Base-by-base conservation (phyloP, 1,139 yeast genomes). In the Dujonia santamariae region DNA sequence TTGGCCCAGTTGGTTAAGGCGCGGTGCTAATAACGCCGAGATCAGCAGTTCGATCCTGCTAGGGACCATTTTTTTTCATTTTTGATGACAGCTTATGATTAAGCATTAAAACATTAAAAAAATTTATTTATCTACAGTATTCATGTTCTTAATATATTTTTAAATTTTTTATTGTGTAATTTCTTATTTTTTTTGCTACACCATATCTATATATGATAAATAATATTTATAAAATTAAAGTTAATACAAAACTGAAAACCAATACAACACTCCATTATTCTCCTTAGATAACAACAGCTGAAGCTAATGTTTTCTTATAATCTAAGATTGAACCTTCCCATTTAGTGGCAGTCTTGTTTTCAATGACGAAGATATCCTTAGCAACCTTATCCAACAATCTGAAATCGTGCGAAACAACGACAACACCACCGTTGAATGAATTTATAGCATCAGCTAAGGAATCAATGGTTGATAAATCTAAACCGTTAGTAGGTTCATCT, bases 401-500 rank as follows among this genome's bases (percentile, higher is more conserved):
- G 92, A 94, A 92, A 74, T 92, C 99, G 78, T 92, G 99, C 43
- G 97, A 88, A 46, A 92, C 98, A 43, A 92, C 96, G 47, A 88
- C 96, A 39, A 92, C 97, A 75, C 98, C 98, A 67, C 98, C 98
- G 55, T 82, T 85, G 74, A 85, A 94, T 27, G 79, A 84, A 49
- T 87, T 81, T 59, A 94, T 90, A 44, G 98, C 98, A 40, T 85
- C 95, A 38, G 97, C 98, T 56, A 92, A 75, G 29, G 98, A 92
- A 67, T 94, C 98, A 57, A 92, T 92, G 32, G 98, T 90, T 54
- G 97, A 86, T 53, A 94, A 90, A 73, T 94, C 98, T 66, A 94
- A 76, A 77, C 97, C 98, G 77, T 92, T 92, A 51, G 98, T 92
- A 78, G 98, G 98, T 81, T 94, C 98, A 73, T 92, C 98, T 69